Conservation (phyloP, 164 flowering plant species). For the Litsea cubeba region DNA sequence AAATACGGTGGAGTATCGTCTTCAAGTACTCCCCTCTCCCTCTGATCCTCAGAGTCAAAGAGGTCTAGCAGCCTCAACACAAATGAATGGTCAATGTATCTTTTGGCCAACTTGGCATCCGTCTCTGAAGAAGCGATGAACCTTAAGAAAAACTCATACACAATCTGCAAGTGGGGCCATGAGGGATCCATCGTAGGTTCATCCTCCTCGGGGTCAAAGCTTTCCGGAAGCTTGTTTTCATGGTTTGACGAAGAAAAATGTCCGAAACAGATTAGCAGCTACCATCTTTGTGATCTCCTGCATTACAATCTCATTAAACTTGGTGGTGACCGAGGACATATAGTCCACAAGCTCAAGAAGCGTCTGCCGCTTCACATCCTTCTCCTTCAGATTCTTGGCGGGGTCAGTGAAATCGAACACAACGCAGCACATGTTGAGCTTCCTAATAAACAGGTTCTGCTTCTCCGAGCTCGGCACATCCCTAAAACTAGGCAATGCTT, state of each 20-base stretch:
- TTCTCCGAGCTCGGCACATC: constrained; percentile 74
- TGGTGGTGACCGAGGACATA: constrained; percentile 41
- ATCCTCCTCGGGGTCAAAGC: constrained; percentile 66
- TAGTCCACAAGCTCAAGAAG: constrained; percentile 82
- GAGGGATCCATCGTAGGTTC: constrained; percentile 66
- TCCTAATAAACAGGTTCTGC: constrained; percentile 56
- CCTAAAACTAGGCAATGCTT: constrained; percentile 67
- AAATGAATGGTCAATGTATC: constrained; percentile 74
- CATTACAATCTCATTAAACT: constrained; percentile 71
- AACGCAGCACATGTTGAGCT: constrained; percentile 69
- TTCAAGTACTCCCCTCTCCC: constrained; percentile 85
- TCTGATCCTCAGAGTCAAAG: constrained; percentile 79
- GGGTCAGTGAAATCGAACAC: constrained; percentile 72
- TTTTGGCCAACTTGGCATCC: constrained; percentile 79
- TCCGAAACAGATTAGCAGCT: constrained; percentile 57
- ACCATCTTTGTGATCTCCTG: constrained; percentile 83
- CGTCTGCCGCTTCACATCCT: constrained; percentile 73
- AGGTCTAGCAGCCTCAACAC: constrained; percentile 70
- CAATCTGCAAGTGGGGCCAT: constrained; percentile 83
- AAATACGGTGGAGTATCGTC: constrained; percentile 70
- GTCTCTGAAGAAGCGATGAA: constrained; percentile 72
- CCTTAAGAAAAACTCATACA: constrained; percentile 65
- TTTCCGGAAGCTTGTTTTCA: constrained; percentile 44
- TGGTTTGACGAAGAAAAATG: constrained; percentile 49
- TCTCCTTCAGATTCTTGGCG: constrained; percentile 57